Base-by-base conservation (phyloP, 352 stramenopile genomes). In the Thalassiosira exigua region DNA sequence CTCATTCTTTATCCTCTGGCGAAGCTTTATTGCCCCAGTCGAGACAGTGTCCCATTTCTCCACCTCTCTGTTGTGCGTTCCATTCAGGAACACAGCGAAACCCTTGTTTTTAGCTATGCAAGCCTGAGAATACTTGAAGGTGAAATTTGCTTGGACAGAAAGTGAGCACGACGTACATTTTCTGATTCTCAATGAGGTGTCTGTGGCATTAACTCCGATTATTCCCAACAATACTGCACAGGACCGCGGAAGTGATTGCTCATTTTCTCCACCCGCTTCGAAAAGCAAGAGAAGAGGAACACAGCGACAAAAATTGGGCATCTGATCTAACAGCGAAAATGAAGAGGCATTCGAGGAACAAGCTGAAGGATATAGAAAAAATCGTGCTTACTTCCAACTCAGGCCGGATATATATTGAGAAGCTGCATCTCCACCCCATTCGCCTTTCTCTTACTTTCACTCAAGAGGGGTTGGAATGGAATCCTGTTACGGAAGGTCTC, bases 401-500 rank as follows among this genome's bases (percentile, higher is more conserved):
- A 41, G 79, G 81, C 17, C 60, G 88, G 26, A 81, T 93, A 14
- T 92, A 89, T 65, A 54, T 92, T 41, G 84, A 92, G 67, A 58
- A 88, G 33, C 50, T 92, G 2, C 75, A 90, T 69, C 60, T 93
- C 4, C 88, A 93, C 77, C 88, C 88, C 14, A 69, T 92, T 42
- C 53, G 81, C 36, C 67, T 93, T 21, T 75, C 73, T 19, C 61
- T 93, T 3, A 93, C 86, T 1, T 93, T 92, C 46, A 91, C 86
- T 26, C 88, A 93, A 58, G 81, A 93, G 32, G 88, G 82, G 77
- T 67, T 87, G 33, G 78, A 90, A 65, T 80, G 61, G 48, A 86
- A 84, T 29, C 54, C 82, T 50, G 78, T 56, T n/a, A 76, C 75
- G 21, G 88, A 92, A 70, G 79, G 77, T 22, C 69, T 91, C 9